Base-by-base conservation (phyloP, 495 filamentous ascomycete genomes). In the Xylaria acuta region DNA sequence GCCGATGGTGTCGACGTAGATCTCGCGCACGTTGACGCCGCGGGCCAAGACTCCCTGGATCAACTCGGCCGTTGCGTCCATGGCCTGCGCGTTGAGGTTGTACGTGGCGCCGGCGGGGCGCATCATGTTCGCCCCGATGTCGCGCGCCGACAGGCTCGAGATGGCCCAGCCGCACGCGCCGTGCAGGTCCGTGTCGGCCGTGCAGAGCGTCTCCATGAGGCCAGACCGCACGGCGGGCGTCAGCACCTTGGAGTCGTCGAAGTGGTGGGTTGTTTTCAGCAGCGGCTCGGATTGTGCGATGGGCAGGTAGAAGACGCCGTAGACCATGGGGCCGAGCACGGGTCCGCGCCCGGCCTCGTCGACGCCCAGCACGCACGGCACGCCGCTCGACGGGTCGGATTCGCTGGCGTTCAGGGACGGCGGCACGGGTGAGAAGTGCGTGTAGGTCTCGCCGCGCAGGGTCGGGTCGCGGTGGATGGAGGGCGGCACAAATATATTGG, bases 301-400 rank as follows among this genome's bases (percentile, higher is more conserved):
- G 0, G 94, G 94, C 1, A 97, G 88, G 84, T 94, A 97, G 85
- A 95, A 92, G 75, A 94, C 87, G 70, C 91, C 92, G 85, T 98
- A 98, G 73, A 98, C 95, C 96, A 99, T 99, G 14, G 96, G 95
- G 2, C 96, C 96, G 5, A 99, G 87, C 8, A 98, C 97, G 25
- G 96, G 97, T 9, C 96, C 96, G 72, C 96, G 90, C 60, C 96
- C 96, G 69, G 96, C 96, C 86, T 99, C 96, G 80, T 99, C 96
- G 63, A 99, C 91, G 45, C 96, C 96, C 22, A 99, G 86, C 40
- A 77, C 79, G 80, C 79, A 85, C 34, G 83, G 77, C 18, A 56
- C 25, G 45, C 69, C 69, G 34, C 45, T 54, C 11, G 70, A 59
- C 16, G 70, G 53, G 63, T 72, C 40, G 59, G 45, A n/a, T 22